These are phyloP conservation scores for Penicillium sp. DNA, from an alignment of 2,329 filamentous ascomycete species.

Conservation along the genomic window DNA sequence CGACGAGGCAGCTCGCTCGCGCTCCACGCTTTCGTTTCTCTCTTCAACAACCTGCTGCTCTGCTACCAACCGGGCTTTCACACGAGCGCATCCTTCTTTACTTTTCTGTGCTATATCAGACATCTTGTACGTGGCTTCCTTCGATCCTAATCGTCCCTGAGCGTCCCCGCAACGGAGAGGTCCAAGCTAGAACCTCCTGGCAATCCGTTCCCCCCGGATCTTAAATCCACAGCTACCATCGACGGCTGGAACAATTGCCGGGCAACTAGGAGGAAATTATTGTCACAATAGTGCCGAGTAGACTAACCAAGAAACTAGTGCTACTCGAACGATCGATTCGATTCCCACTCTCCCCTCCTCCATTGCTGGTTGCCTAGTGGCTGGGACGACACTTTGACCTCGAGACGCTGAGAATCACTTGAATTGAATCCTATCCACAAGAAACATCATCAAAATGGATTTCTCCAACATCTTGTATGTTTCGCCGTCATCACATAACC, in stretches of 20 bases:
- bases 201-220: background rate
- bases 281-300: background rate
- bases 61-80: constrained; percentile 12
- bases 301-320: constrained; percentile 13
- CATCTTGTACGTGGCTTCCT: background rate
- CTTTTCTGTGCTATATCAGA: background rate
- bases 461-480: constrained; percentile 69
- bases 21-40: constrained; percentile 15
- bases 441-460: constrained; percentile 65
- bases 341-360: background rate
- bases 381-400: constrained; percentile 4
- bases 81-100: constrained; percentile 16
- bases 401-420: constrained; percentile 13
- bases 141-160: background rate
- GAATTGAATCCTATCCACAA: constrained; percentile 3
- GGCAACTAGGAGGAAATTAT: background rate
- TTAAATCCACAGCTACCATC: background rate
- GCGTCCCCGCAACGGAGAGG: background rate
- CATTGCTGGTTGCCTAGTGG: constrained; percentile 9
- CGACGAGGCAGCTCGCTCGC: constrained; percentile 24
- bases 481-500: background rate
- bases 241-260: background rate
- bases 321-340: constrained; percentile 1
- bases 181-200: background rate
- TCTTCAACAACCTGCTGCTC: constrained; percentile 23